Base-by-base conservation (phyloP, 345 rosid species). In the Arabis alpina region DNA sequence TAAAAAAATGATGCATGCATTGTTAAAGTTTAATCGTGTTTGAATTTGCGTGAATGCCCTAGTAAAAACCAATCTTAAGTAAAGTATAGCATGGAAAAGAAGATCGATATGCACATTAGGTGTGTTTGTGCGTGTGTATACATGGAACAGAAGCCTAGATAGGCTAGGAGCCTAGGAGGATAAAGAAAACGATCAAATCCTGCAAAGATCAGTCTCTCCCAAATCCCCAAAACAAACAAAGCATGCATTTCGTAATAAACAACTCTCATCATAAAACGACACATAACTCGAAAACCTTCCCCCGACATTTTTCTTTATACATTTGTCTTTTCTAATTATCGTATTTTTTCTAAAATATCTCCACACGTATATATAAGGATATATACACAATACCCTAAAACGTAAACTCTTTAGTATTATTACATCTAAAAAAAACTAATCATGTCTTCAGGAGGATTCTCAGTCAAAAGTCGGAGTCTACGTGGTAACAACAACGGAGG, bases 391-490 rank as follows among this genome's bases (percentile, higher is more conserved):
- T 5, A 57, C 64, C 64, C 57, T 64, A 72, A 62, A 54, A 54
- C 70, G 15, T 54, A 72, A 64, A 37, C 64, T 37, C 8, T 55
- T 16, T 19, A 54, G 2, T 48, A 50, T 8, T 7, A 5, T 14
- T 36, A 36, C 8, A 34, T 0, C 37, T 28, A 51, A 55, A 51
- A 72, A 54, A 36, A 36, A 36, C 10, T 36, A 36, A 36, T 36
- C 39, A 42, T 88, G 70, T 75, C 85, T 30, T 86, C 39, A 9
- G 39, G 39, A 36, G 39, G 39, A 36, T 36, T 82, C 82, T 83
- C 85, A 70, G 64, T 83, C 16, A 88, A 87, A 79, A 74, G 82
- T 37, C 80, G 82, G 57, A 66, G 61, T 49, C 64, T 71, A 73
- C 78, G 85, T 25, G 56, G 78, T 11, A 64, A 63, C 76, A 63